These are phyloP conservation scores for Dryas alaskensis DNA, from an alignment of 306 rosid species.

Conservation along the genomic window DNA sequence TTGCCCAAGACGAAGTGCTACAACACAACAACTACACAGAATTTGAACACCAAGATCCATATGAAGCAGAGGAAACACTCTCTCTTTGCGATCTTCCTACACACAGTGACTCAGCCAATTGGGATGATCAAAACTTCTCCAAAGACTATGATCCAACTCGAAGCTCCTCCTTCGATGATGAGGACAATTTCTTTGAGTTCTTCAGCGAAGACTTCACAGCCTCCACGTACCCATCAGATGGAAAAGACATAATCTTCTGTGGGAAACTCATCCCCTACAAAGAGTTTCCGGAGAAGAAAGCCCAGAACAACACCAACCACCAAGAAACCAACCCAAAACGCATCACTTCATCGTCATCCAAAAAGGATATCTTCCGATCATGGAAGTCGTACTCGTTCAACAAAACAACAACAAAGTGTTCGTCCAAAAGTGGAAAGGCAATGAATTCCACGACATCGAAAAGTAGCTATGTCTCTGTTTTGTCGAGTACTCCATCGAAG, in stretches of 20 bases:
- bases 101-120: slow-evolving; percentile 35
- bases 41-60: slow-evolving; percentile 30
- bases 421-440: too few species aligned
- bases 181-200: slow-evolving; percentile 70
- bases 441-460: not conserved
- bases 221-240: slow-evolving; percentile 25
- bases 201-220: slow-evolving; percentile 55
- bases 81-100: slow-evolving; percentile 76
- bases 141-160: slow-evolving; percentile 19
- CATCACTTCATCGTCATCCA: not conserved
- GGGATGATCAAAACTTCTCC: slow-evolving; percentile 35
- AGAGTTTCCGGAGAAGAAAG: not conserved
- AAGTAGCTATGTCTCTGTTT: not conserved
- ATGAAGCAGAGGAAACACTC: slow-evolving; percentile 61
- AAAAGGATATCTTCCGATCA: slow-evolving; percentile 1
- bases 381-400: slow-evolving; percentile 18
- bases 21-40: too few species aligned
- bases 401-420: not conserved
- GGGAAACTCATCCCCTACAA: slow-evolving; percentile 70
- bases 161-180: slow-evolving; percentile 24
- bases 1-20: slow-evolving; percentile 19
- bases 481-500: slow-evolving; percentile 41
- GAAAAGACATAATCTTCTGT: slow-evolving; percentile 62
- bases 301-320: not conserved
- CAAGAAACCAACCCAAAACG: not conserved